Evolutionary conservation across 495 filamentous ascomycete genomes (phyloP).

Genomic region (Penicillium bialowiezense): DNA sequence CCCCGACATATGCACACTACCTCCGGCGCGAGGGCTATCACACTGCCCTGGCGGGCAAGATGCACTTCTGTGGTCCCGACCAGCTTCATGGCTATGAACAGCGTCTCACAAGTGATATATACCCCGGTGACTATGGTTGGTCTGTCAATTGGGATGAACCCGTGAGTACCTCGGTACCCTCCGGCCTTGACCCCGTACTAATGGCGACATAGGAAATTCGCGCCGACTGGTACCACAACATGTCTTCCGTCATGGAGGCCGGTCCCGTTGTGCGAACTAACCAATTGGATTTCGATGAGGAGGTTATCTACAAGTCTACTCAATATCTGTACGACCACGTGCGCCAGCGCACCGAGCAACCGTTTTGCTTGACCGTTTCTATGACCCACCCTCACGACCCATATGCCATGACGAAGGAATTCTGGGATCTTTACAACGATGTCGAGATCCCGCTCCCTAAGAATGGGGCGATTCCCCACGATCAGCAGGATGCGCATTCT

Average conservation of each 20-base stretch:
- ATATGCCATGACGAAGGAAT: slow-evolving; percentile 83
- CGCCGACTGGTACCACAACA: slow-evolving; percentile 90
- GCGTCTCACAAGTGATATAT: slow-evolving; percentile 86
- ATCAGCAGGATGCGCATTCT: slow-evolving; percentile 79
- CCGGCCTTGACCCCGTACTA: slow-evolving; percentile 3
- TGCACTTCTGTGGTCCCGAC: slow-evolving; percentile 88
- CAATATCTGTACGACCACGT: slow-evolving; percentile 85
- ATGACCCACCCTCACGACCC: slow-evolving; percentile 91
- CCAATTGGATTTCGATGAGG: slow-evolving; percentile 92
- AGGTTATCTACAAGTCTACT: slow-evolving; percentile 80
- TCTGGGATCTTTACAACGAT: slow-evolving; percentile 83
- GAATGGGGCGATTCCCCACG: slow-evolving; percentile 62
- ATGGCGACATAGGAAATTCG: slow-evolving; percentile 55
- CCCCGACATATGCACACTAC: slow-evolving; percentile 86
- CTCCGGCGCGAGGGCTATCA: slow-evolving; percentile 81
- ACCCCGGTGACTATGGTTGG: slow-evolving; percentile 89
- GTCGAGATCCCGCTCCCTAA: slow-evolving; percentile 82
- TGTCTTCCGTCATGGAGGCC: slow-evolving; percentile 81
- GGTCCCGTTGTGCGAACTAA: slow-evolving; percentile 80
- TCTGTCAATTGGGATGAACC: slow-evolving; percentile 87
- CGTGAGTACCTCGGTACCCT: slow-evolving; percentile 23
- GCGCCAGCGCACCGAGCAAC: slow-evolving; percentile 63
- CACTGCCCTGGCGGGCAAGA: slow-evolving; percentile 87
- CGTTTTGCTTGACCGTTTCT: slow-evolving; percentile 86
- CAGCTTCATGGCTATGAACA: slow-evolving; percentile 89